Conservation (phyloP, 306 rosid species). For the Rubus idaeus region DNA sequence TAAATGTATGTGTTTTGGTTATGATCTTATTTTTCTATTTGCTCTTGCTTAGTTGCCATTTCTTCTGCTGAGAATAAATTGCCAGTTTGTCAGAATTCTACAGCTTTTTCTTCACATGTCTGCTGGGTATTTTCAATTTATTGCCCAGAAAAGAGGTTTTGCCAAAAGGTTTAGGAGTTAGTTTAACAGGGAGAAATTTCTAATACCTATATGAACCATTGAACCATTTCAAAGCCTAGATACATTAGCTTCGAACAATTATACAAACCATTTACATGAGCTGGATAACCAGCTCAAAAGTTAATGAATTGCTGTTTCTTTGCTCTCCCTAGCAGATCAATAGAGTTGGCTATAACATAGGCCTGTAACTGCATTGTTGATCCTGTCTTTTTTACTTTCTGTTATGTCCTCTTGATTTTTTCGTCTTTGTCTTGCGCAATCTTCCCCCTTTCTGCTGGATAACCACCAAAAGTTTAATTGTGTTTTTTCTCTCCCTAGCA, state of each 20-base stretch:
- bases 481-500: too few relatives aligned
- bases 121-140: not conserved
- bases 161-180: not conserved
- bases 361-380: not conserved
- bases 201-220: not conserved
- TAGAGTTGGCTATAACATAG: not conserved
- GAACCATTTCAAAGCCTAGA: too few relatives aligned
- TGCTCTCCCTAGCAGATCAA: slow-evolving; percentile 2
- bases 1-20: not conserved
- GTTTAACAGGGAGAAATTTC: not conserved
- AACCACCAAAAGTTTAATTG: too few relatives aligned
- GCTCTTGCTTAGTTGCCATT: not conserved
- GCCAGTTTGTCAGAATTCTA: not conserved
- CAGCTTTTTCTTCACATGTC: too few relatives aligned
- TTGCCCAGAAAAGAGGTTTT: not conserved
- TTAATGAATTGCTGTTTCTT: not conserved
- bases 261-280: not conserved
- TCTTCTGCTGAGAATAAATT: not conserved
- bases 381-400: not conserved
- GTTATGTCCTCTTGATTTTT: not conserved
- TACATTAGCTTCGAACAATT: slow-evolving; percentile 1
- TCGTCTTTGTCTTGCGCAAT: not conserved
- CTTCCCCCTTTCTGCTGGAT: too few relatives aligned
- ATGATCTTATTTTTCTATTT: not conserved
- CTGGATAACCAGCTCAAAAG: not conserved